Evolutionary conservation across 176 grass and related monocot genomes (phyloP).

Genomic region (Ensete glaucum): DNA sequence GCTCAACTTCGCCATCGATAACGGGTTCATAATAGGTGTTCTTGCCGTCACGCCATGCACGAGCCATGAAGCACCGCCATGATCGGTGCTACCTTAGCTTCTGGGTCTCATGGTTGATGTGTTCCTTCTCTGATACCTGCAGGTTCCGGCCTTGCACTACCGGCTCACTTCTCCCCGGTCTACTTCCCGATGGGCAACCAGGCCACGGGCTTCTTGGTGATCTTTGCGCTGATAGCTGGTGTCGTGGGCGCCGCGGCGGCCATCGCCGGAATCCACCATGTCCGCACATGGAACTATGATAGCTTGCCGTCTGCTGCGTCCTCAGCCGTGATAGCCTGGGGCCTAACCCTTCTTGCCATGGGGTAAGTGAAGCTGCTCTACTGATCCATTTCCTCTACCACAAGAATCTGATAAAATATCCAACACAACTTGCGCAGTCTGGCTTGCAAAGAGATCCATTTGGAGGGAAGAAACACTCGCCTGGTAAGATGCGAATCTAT

Average conservation of each 20-base stretch:
- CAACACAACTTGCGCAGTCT: constrained; percentile 37
- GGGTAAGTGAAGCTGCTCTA: constrained; percentile 33
- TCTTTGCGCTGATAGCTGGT: constrained; percentile 71
- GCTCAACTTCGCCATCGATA: constrained; percentile 69
- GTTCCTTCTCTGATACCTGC: neutral
- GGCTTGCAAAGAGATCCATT: constrained; percentile 74
- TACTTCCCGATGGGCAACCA: constrained; percentile 93
- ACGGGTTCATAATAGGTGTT: constrained; percentile 57
- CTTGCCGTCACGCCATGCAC: neutral
- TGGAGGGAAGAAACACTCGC: constrained; percentile 72
- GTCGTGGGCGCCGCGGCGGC: constrained; percentile 71
- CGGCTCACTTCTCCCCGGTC: constrained; percentile 76
- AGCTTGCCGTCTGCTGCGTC: constrained; percentile 70
- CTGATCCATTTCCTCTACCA: neutral
- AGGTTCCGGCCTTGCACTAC: constrained; percentile 44
- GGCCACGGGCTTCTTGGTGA: constrained; percentile 77
- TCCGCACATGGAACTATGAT: constrained; percentile 41
- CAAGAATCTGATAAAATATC: neutral
- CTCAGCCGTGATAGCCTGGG: constrained; percentile 63
- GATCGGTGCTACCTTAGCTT: neutral
- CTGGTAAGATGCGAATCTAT: constrained; percentile 29
- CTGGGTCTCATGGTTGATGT: neutral
- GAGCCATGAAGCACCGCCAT: neutral
- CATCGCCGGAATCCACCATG: constrained; percentile 54
- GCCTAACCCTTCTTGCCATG: constrained; percentile 83